Evolutionary conservation across 108 stramenopile species (phyloP), one percentile per base, ranked within the genome.

Genomic region (Nitzschia palea): DNA sequence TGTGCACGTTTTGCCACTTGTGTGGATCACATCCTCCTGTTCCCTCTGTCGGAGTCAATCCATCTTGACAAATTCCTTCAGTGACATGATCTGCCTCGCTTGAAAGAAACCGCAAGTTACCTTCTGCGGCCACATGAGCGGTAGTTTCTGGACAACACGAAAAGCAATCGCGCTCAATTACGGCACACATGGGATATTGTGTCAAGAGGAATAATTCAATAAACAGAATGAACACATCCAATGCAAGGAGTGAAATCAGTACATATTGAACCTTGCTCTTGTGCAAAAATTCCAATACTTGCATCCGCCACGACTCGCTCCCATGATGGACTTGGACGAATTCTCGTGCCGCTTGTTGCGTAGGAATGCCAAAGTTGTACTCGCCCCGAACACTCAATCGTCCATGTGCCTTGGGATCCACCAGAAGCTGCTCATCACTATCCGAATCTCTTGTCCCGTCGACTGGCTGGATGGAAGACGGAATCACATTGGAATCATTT

Each of bases 161-260:
- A 20, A 83, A 53, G 6, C 68, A 80, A 36, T 87, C 86, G 36
- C 86, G 69, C 47, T 79, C 73, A 30, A 83, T 74, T 15, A 79
- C 33, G 14, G 50, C 18, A 65, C 86, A 87, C 3, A 10, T 9
- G 2, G 86, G 86, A 73, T 44, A 83, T 29, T 69, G 53, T 12
- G 77, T 73, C 32, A 57, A 14, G 23, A 87, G 47, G 27, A 69
- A 66, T 12, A 83, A 14, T 51, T 87, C 86, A 12, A 79, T 29
- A 43, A 87, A 83, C 8, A 87, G 63, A 22, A 87, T 73, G 28
- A 79, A 18, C 2, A 87, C 78, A 58, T 87, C 86, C 35, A 75
- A 56, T 20, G 79, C 18, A 33, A 87, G 58, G 0, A 87, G 71
- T 1, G 35, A 54, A 70, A 80, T 68, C 55, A 87, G 68, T 20